Base-by-base conservation (phyloP, 208 protist genomes). In the Crithidia bombi region DNA sequence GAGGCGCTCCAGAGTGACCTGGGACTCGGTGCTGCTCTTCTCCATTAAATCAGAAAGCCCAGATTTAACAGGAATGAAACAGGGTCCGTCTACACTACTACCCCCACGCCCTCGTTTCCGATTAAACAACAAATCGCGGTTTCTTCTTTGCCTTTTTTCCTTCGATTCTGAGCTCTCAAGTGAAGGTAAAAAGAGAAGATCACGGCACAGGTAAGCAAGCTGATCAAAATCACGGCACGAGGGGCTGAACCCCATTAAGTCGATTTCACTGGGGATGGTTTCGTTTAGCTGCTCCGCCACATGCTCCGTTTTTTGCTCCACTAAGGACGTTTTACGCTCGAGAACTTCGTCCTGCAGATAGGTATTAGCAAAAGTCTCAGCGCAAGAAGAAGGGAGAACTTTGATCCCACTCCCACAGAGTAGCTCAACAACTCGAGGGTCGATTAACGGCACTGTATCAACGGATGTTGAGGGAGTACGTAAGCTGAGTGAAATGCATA, bases 141-240 rank as follows among this genome's bases (percentile, higher is more conserved):
- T 43, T 35, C 35, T 69, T 12, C 23, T 47, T 10, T 33, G 39
- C 36, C 52, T 26, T 7, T 67, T 67, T 19, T 70, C 9, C 28
- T 58, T 44, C 2, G 59, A 63, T 10, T 38, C 14, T 35, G 66
- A 63, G 41, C 55, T 25, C 21, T 33, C 69, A 25, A 39, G 23
- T 36, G 43, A 66, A 26, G 79, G 73, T 26, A 79, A 75, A 47
- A 87, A 83, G 44, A 87, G 32, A 36, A 73, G 69, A 81, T 78
- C 79, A 25, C 89, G 72, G 52, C 85, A 89, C 12, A 94, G 52
- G 43, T 83, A 72, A 6, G 84, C 89, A 5, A 94, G 67, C 58
- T 88, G 84, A 47, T 92, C 86, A 55, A 86, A 90, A 77, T 91
- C 85, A 17, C 89, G 89, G 51, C 81, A 89, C 0, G 86, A 81